These are phyloP conservation scores for Eimeria brunetti DNA, from an alignment of 169 alveolate genomes.

Conservation along the genomic window DNA sequence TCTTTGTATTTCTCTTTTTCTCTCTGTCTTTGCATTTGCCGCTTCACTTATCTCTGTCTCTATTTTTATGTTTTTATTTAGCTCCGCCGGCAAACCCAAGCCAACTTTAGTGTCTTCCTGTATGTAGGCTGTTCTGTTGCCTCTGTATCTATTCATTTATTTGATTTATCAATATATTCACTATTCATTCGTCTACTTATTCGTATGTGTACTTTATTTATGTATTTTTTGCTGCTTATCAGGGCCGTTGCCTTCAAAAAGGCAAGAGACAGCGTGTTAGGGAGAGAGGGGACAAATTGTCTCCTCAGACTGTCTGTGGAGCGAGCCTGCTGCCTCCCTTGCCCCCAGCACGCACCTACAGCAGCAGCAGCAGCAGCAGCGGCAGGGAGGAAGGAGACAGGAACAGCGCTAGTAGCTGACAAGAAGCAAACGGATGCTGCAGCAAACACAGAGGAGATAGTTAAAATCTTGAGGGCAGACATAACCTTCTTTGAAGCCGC, in stretches of 20 bases:
- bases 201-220: too few species aligned
- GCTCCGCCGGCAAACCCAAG: too few species aligned
- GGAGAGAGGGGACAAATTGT: slow-evolving; percentile 26
- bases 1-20: too few species aligned
- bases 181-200: too few species aligned
- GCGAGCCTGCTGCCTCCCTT: slow-evolving; percentile 10
- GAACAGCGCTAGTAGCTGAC: background rate
- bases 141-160: background rate
- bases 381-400: background rate
- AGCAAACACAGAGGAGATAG: background rate
- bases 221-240: background rate
- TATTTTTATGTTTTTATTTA: too few species aligned
- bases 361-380: slow-evolving; percentile 22
- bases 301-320: slow-evolving; percentile 25
- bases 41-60: background rate
- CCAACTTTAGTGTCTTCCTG: background rate
- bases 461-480: background rate
- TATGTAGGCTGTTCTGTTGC: background rate
- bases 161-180: background rate
- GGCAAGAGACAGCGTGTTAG: slow-evolving; percentile 22
- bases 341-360: slow-evolving; percentile 20
- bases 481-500: slow-evolving; percentile 42
- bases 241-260: slow-evolving; percentile 49
- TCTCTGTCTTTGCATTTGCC: background rate
- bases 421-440: background rate